phyloP scores from a whole-genome alignment of 2,329 filamentous ascomycete species.

The Colletotrichum viniferum region DNA sequence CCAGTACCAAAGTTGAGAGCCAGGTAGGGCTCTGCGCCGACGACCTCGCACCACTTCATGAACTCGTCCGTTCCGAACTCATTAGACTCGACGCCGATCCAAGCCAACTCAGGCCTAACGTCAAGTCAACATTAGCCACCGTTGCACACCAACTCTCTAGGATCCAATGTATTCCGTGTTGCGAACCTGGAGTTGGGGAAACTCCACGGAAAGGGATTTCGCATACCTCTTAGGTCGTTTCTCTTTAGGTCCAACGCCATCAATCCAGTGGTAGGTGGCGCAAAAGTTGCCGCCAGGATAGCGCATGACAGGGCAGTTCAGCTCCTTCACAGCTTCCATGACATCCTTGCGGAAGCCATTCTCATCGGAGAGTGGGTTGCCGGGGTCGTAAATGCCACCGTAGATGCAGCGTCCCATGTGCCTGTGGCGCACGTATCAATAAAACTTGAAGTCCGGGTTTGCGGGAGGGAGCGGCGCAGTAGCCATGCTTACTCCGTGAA shows the following conservation, averaged over 20 bases:
- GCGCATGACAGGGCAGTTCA: slow-evolving; percentile 77
- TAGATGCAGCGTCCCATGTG: slow-evolving; percentile 93
- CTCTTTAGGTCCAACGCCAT: slow-evolving; percentile 77
- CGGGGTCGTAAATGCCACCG: slow-evolving; percentile 82
- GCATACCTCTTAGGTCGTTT: slow-evolving; percentile 57
- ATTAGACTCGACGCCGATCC: slow-evolving; percentile 78
- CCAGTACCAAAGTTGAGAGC: slow-evolving; percentile 84
- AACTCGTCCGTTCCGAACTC: slow-evolving; percentile 88
- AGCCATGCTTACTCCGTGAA: slow-evolving; percentile 73
- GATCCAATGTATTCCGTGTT: neutral
- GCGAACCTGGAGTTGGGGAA: neutral
- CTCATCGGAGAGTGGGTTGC: slow-evolving; percentile 72
- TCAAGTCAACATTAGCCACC: slow-evolving; percentile 1
- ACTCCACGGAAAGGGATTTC: too few species aligned
- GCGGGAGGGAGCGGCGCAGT: neutral
- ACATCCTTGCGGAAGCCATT: slow-evolving; percentile 83
- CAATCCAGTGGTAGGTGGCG: slow-evolving; percentile 85
- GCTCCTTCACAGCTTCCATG: slow-evolving; percentile 72
- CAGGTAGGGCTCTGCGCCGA: slow-evolving; percentile 79
- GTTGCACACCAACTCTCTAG: neutral
- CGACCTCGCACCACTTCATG: slow-evolving; percentile 76
- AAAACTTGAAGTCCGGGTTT: neutral
- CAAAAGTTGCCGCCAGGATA: slow-evolving; percentile 87
- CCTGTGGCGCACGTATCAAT: slow-evolving; percentile 42
- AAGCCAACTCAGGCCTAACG: slow-evolving; percentile 73